These are phyloP conservation scores for Botrytis sinoallii DNA, from an alignment of 2,329 filamentous ascomycete species.

Conservation along the genomic window DNA sequence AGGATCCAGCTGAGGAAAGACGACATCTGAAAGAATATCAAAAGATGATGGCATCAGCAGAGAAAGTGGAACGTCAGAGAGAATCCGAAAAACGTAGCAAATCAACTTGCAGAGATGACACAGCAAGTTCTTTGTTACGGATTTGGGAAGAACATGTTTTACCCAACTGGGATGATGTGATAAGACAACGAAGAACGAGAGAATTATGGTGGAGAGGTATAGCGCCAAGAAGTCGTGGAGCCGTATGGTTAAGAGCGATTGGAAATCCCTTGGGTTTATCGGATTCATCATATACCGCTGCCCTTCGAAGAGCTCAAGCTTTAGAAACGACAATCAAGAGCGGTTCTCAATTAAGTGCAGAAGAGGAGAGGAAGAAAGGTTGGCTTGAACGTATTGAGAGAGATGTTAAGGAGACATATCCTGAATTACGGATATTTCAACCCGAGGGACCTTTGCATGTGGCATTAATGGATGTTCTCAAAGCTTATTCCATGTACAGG, in stretches of 20 bases:
- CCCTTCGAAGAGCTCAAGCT: constrained; percentile 63
- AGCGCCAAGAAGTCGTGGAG: constrained; percentile 60
- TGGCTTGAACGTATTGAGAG: constrained; percentile 63
- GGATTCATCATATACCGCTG: constrained; percentile 65
- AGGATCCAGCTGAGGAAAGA: constrained; percentile 86
- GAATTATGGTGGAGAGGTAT: constrained; percentile 83
- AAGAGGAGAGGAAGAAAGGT: constrained; percentile 53
- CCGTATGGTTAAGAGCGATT: constrained; percentile 38
- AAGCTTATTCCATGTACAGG: constrained; percentile 78
- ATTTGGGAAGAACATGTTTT: constrained; percentile 76
- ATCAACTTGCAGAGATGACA: constrained; percentile 52
- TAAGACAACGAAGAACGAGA: constrained; percentile 64
- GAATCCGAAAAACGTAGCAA: constrained; percentile 52
- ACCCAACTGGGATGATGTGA: constrained; percentile 71
- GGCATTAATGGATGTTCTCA: constrained; percentile 67
- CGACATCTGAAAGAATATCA: constrained; percentile 84
- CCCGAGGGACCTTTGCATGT: constrained; percentile 57
- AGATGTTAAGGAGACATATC: constrained; percentile 66
- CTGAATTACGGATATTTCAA: constrained; percentile 67
- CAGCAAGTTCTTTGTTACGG: constrained; percentile 52
- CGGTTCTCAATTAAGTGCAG: constrained; percentile 38
- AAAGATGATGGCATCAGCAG: constrained; percentile 70
- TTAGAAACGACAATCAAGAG: constrained; percentile 46
- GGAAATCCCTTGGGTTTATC: constrained; percentile 44
- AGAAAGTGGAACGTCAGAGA: constrained; percentile 57